Evolutionary conservation across 148 eudicot species (phyloP).

Genomic region (Polygonum aviculare): DNA sequence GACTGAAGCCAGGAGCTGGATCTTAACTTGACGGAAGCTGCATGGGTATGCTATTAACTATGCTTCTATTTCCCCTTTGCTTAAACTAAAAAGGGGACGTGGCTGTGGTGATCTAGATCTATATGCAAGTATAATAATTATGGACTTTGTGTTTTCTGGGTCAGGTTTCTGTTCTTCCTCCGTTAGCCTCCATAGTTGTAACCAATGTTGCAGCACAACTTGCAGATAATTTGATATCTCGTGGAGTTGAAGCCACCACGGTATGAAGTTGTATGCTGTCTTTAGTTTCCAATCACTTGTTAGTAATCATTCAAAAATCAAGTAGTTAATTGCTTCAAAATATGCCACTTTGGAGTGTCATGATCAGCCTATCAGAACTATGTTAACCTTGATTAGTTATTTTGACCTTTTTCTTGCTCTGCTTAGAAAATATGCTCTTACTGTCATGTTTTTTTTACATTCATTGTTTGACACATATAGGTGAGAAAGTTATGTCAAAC

Average conservation of each 20-base stretch:
- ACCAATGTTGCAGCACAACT: slow-evolving; percentile 80
- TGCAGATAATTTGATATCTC: slow-evolving; percentile 69
- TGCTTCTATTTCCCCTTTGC: neutral
- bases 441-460: neutral
- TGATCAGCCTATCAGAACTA: neutral
- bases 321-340: neutral
- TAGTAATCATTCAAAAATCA: neutral
- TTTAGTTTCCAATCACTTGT: neutral
- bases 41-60: slow-evolving; percentile 52
- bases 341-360: neutral
- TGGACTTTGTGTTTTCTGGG: neutral
- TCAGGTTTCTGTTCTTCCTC: slow-evolving; percentile 95
- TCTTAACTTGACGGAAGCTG: slow-evolving; percentile 91
- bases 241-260: slow-evolving; percentile 76
- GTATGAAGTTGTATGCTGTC: slow-evolving; percentile 27
- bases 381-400: neutral
- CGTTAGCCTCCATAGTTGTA: slow-evolving; percentile 79
- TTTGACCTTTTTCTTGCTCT: neutral
- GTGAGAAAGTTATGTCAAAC: slow-evolving; percentile 94
- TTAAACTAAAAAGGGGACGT: neutral
- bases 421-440: neutral
- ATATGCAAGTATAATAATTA: neutral
- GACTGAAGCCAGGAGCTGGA: slow-evolving; percentile 71
- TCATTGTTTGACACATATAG: slow-evolving; percentile 25
- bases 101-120: neutral